A percentile compares a stretch with the other conserved stretches of the same genome.
phyloP scores from a whole-genome alignment of 225 moss, liverwort and hornwort genomes.

The Pseudisothecium myosuroides region DNA sequence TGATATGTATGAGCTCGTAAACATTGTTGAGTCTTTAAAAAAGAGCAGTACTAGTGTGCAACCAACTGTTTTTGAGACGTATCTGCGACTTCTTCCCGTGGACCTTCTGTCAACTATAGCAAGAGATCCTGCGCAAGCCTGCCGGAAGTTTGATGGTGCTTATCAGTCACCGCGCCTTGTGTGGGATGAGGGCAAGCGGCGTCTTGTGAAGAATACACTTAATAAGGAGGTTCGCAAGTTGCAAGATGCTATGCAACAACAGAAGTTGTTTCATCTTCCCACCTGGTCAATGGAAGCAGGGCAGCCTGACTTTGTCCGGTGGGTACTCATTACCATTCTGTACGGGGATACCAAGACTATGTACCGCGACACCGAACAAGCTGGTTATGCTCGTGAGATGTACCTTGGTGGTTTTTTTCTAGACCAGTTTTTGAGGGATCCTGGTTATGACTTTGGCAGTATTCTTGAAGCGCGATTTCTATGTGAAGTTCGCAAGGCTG shows the following conservation, averaged over 20 bases:
- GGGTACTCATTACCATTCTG: slow-evolving; percentile 66
- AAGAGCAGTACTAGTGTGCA: slow-evolving; percentile 34
- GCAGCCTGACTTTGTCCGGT: slow-evolving; percentile 66
- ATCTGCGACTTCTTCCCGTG: slow-evolving; percentile 69
- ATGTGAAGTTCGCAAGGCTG: slow-evolving; percentile 88
- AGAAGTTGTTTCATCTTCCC: slow-evolving; percentile 32
- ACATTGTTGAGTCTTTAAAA: slow-evolving; percentile 47
- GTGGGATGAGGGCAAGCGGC: slow-evolving; percentile 79
- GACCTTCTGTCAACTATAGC: slow-evolving; percentile 86
- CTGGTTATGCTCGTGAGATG: slow-evolving; percentile 85
- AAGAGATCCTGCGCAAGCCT: slow-evolving; percentile 74
- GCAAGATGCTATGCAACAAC: slow-evolving; percentile 28
- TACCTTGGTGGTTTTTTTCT: slow-evolving; percentile 98
- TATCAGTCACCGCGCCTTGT: slow-evolving; percentile 71
- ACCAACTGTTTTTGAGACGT: slow-evolving; percentile 66
- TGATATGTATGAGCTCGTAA: slow-evolving; percentile 89
- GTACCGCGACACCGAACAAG: slow-evolving; percentile 61
- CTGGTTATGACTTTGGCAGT: slow-evolving; percentile 78
- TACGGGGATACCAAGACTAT: slow-evolving; percentile 65
- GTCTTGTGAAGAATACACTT: slow-evolving; percentile 37
- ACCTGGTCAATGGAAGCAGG: slow-evolving; percentile 63
- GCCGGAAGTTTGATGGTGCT: slow-evolving; percentile 64
- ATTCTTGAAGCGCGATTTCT: slow-evolving; percentile 84
- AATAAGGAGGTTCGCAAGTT: slow-evolving; percentile 56
- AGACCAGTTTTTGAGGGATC: slow-evolving; percentile 84